phyloP scores from a whole-genome alignment of 441 rosid genomes.

The Populus tomentosa region DNA sequence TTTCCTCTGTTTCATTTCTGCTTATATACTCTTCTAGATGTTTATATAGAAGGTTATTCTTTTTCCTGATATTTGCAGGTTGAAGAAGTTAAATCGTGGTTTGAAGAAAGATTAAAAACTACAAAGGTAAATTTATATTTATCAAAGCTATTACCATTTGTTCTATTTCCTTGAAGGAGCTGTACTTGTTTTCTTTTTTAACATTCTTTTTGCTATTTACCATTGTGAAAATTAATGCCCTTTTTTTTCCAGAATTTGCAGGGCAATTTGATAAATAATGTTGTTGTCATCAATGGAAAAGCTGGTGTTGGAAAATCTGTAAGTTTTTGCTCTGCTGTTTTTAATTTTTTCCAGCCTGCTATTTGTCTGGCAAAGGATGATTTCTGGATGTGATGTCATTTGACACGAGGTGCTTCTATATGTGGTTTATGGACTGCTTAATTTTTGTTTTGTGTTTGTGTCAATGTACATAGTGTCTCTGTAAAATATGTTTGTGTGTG shows the following conservation, averaged over 20 bases:
- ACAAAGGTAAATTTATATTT: constrained; percentile 40
- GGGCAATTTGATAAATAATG: constrained; percentile 40
- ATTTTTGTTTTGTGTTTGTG: background rate
- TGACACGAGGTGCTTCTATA: background rate
- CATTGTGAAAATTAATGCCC: constrained; percentile 8
- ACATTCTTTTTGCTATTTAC: constrained; percentile 1
- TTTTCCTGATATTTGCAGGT: constrained; percentile 40
- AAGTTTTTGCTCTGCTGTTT: constrained; percentile 26
- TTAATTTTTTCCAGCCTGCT: background rate
- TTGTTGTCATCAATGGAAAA: constrained; percentile 66
- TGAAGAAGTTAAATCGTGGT: constrained; percentile 71
- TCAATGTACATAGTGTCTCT: background rate
- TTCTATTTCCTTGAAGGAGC: background rate
- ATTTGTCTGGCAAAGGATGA: background rate
- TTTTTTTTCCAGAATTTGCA: constrained; percentile 22
- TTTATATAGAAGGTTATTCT: background rate
- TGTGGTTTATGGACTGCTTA: background rate
- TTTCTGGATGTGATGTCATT: background rate
- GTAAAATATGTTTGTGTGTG: background rate
- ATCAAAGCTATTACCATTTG: background rate
- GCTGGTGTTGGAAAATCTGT: constrained; percentile 95
- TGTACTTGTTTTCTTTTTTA: background rate
- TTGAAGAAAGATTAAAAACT: constrained; percentile 46
- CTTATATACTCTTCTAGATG: background rate
- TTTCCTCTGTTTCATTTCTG: background rate